These are phyloP conservation scores for Fusarium sambucinum DNA, from an alignment of 2,329 filamentous ascomycete genomes.

Conservation along the genomic window DNA sequence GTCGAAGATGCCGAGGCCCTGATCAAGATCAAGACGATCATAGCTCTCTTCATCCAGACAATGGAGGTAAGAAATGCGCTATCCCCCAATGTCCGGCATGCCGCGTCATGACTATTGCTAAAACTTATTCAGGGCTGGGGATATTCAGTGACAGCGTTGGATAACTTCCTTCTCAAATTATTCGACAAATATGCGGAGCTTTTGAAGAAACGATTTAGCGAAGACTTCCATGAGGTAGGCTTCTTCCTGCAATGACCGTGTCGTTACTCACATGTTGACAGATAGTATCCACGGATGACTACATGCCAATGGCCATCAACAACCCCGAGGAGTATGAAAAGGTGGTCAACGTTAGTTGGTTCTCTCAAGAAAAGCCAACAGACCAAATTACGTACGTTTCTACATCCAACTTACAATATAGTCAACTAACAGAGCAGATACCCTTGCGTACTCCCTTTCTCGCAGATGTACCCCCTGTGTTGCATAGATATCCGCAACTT, in stretches of 20 bases:
- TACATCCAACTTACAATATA: neutral
- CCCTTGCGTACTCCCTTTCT: conserved; percentile 95
- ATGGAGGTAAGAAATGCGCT: conserved; percentile 92
- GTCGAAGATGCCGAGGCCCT: conserved; percentile 91
- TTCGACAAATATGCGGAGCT: conserved; percentile 96
- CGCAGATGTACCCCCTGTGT: conserved; percentile 98
- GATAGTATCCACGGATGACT: conserved; percentile 92
- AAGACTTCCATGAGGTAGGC: conserved; percentile 89
- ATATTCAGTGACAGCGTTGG: conserved; percentile 84
- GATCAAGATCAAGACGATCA: conserved; percentile 93
- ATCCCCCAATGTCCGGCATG: conserved; percentile 68
- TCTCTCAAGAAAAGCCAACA: conserved; percentile 81
- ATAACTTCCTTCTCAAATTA: conserved; percentile 85
- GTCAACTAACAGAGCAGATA: conserved; percentile 67
- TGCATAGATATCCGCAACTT: conserved; percentile 99
- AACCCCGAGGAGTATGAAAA: conserved; percentile 93
- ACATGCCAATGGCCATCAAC: conserved; percentile 99
- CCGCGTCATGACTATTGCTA: conserved; percentile 67
- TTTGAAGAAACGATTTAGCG: conserved; percentile 89
- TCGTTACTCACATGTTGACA: conserved; percentile 47
- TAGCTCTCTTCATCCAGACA: conserved; percentile 95
- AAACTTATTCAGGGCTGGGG: conserved; percentile 88
- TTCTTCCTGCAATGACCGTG: neutral
- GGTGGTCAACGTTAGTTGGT: conserved; percentile 96
- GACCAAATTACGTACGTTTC: conserved; percentile 77